Base-by-base conservation (phyloP, 2,329 filamentous ascomycete species). In the Pseudopyrenochaeta lycopersici region DNA sequence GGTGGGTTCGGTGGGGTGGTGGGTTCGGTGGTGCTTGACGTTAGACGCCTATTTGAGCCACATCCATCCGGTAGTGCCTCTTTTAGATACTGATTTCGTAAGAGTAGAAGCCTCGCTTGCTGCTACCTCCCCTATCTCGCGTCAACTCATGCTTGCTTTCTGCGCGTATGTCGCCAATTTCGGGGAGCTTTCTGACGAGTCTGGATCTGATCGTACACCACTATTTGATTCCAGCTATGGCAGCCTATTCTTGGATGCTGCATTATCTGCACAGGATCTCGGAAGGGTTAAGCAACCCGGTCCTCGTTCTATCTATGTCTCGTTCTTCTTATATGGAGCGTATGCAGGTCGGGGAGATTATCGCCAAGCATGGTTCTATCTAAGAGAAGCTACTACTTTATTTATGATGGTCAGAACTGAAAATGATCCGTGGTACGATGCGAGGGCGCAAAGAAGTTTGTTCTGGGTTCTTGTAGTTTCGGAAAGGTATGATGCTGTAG, bases 281-380 rank as follows among this genome's bases (percentile, higher is more conserved):
- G 32, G 58, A 41, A 46, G 46, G 49, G 60, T 63, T 40, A 63
- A 60, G 11, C 60, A 50, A n/a, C 65, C 68, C 6, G 62, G 56
- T 4, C 62, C 61, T 1, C 56, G 60, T 12, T 69, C 62, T 6
- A 68, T 91, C 11, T 85, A 88, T 53, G 91, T 89, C n/a, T 92
- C 88, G 48, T 92, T 90, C 74, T 92, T 94, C 72, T 73, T 94
- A 21, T 92, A 91, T 64, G 88, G 85, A 32, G 88, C 88, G 52
- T 86, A 89, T 71, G 88, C 89, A 56, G 88, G 86, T 32, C 78
- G 91, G 41, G 89, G 92, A 58, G 81, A 88, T 71, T 89, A 92
- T 71, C 87, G 90, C 58, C 87, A 88, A 72, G 90, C 90, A 1
- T 94, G 90, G 90, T 92, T 88, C 68, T 87, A 91, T 70, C 79